phyloP scores from a whole-genome alignment of 495 filamentous ascomycete species.

The Pseudevernia furfuracea region DNA sequence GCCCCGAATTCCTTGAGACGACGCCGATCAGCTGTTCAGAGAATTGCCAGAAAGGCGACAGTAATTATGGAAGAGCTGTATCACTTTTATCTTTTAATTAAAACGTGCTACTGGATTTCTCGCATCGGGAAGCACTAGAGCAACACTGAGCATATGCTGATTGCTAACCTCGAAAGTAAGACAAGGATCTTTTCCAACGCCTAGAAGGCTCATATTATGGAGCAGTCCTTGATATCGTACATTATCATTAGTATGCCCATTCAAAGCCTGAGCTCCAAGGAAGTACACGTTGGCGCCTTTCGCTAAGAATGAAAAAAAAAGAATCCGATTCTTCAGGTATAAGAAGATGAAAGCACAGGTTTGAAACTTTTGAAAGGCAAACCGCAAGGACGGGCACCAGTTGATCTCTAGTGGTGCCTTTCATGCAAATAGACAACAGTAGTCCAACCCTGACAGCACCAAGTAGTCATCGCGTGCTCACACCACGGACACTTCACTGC shows the following conservation, averaged over 20 bases:
- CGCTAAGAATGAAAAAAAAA: not conserved
- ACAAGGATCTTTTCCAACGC: not conserved
- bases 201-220: not conserved
- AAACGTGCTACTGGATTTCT: not conserved
- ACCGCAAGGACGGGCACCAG: not conserved
- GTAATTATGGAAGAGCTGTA: not conserved
- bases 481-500: conserved; percentile 72
- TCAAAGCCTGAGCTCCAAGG: not conserved
- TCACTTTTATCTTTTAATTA: not conserved
- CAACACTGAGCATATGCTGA: not conserved
- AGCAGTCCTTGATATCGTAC: conserved; percentile 1
- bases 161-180: not conserved
- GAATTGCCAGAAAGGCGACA: not conserved
- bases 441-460: conserved; percentile 67
- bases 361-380: not conserved
- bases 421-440: conserved; percentile 62
- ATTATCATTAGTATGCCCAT: not conserved
- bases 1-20: not conserved
- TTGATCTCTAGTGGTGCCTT: conserved; percentile 44
- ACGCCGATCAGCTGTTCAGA: not conserved
- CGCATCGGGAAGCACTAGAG: not conserved
- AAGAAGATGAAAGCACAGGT: not conserved
- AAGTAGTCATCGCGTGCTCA: conserved; percentile 61
- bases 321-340: not conserved
- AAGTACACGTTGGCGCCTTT: not conserved